Conservation (phyloP, 2,329 filamentous ascomycete genomes). For the Neofusicoccum sp. region DNA sequence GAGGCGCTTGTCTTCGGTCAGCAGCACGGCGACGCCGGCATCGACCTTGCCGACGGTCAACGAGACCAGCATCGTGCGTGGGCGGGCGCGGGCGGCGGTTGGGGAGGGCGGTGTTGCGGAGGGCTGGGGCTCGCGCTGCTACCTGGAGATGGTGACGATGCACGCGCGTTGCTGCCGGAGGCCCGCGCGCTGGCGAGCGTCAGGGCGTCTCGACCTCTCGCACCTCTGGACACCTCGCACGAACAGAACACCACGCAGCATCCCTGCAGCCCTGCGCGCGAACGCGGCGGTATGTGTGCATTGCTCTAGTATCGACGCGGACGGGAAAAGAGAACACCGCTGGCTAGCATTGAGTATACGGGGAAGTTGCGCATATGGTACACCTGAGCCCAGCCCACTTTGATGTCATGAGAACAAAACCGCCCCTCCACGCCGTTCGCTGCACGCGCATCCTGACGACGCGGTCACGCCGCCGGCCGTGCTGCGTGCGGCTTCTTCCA, state of each 20-base stretch:
- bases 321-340: background rate
- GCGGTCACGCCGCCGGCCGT: background rate
- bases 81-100: background rate
- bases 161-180: slow-evolving; percentile 2
- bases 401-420: slow-evolving; percentile 10
- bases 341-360: slow-evolving; percentile 9
- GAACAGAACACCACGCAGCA: background rate
- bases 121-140: background rate
- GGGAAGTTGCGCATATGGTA: slow-evolving; percentile 16
- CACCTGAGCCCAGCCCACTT: slow-evolving; percentile 15
- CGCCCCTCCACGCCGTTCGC: background rate
- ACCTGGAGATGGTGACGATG: slow-evolving; percentile 4
- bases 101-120: slow-evolving; percentile 10
- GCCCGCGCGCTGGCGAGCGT: background rate
- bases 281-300: background rate
- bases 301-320: background rate
- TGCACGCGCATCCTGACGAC: background rate
- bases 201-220: background rate
- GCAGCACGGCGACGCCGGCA: slow-evolving; percentile 91
- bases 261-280: background rate
- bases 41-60: slow-evolving; percentile 99
- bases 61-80: slow-evolving; percentile 77
- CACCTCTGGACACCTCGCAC: background rate
- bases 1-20: slow-evolving; percentile 94
- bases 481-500: background rate